These are phyloP conservation scores for Isoetes engelmannii DNA, from an alignment of 83 land plant species.

Conservation along the genomic window DNA sequence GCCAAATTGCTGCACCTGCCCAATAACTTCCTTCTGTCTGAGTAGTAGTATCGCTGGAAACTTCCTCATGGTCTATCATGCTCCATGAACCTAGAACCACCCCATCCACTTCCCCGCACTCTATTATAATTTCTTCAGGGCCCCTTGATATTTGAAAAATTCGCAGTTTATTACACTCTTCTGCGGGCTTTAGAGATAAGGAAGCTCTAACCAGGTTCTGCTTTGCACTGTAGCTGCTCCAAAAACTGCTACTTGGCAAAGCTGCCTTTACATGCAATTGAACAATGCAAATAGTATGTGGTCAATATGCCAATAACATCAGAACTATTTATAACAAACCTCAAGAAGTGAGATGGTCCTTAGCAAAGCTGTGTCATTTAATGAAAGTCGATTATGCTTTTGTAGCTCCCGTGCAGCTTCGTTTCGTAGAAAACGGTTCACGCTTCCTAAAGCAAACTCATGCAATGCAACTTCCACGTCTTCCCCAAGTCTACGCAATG, in stretches of 20 bases:
- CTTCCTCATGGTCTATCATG: slow-evolving; percentile 20
- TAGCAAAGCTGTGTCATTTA: slow-evolving; percentile 48
- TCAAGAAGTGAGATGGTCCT: slow-evolving; percentile 71
- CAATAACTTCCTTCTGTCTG: slow-evolving; percentile 50
- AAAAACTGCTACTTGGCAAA: slow-evolving; percentile 86
- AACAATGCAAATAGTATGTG: neutral
- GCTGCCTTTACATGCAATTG: slow-evolving; percentile 43
- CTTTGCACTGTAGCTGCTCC: slow-evolving; percentile 43
- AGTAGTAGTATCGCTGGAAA: slow-evolving; percentile 31
- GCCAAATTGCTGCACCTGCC: slow-evolving; percentile 85
- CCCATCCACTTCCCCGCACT: slow-evolving; percentile 91
- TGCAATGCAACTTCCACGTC: slow-evolving; percentile 66
- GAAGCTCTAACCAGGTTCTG: slow-evolving; percentile 22
- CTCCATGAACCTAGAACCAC: slow-evolving; percentile 84
- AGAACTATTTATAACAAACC: slow-evolving; percentile 31
- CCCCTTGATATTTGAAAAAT: slow-evolving; percentile 24
- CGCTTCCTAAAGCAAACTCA: slow-evolving; percentile 78
- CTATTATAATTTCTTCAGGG: slow-evolving; percentile 25
- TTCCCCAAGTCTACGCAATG: slow-evolving; percentile 84
- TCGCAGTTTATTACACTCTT: slow-evolving; percentile 21
- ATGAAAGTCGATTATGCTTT: slow-evolving; percentile 45
- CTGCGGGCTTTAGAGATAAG: neutral
- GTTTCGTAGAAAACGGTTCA: slow-evolving; percentile 56
- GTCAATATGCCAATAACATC: neutral
- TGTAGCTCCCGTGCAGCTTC: slow-evolving; percentile 53